Percentiles rank a stretch among this genome's conserved stretches.
Conservation (phyloP, 2,329 filamentous ascomycete species). For the Cadophora malorum region DNA sequence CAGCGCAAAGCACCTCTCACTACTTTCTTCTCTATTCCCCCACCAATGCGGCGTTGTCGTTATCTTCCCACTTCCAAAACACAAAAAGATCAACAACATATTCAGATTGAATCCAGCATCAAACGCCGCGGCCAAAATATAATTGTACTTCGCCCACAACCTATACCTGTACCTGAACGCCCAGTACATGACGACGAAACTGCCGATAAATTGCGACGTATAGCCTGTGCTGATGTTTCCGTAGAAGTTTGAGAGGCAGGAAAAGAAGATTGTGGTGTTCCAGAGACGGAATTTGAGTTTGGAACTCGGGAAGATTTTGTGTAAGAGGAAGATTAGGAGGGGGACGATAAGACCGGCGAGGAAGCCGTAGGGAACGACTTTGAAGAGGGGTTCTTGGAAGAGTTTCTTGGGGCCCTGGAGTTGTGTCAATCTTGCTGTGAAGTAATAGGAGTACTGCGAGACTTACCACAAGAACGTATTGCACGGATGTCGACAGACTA, state of each 20-base stretch:
- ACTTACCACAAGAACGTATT: conserved; percentile 62
- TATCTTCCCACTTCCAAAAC: conserved; percentile 62
- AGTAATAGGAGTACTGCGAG: not conserved
- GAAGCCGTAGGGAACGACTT: conserved; percentile 59
- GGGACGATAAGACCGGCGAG: conserved; percentile 56
- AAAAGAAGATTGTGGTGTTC: conserved; percentile 69
- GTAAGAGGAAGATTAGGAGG: conserved; percentile 55
- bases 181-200: conserved; percentile 66
- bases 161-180: conserved; percentile 61
- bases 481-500: conserved; percentile 61
- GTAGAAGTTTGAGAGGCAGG: conserved; percentile 60
- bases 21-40: conserved; percentile 62
- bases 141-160: conserved; percentile 66
- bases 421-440: not conserved
- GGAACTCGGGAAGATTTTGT: conserved; percentile 58
- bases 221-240: conserved; percentile 67
- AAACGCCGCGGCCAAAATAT: conserved; percentile 66
- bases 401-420: conserved; percentile 54
- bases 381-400: conserved; percentile 56
- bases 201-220: conserved; percentile 61
- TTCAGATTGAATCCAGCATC: conserved; percentile 69
- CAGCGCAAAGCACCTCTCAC: conserved; percentile 65
- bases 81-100: conserved; percentile 65
- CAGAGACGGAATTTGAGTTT: conserved; percentile 56
- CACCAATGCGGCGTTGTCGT: conserved; percentile 67